These are phyloP conservation scores for Lineolata rhizophorae DNA, from an alignment of 495 filamentous ascomycete genomes.

Conservation along the genomic window DNA sequence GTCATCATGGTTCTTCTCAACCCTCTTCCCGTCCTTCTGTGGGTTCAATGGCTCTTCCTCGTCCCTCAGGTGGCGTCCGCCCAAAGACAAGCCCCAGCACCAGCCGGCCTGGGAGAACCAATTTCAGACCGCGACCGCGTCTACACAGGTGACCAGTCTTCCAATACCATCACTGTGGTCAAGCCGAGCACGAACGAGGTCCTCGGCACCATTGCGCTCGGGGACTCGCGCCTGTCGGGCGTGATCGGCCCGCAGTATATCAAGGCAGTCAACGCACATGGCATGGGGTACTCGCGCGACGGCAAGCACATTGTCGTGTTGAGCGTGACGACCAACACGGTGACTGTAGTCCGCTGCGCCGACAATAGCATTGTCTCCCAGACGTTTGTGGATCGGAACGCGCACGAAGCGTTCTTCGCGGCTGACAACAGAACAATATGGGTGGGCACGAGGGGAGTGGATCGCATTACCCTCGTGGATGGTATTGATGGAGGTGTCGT, in stretches of 20 bases:
- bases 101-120: conserved; percentile 1
- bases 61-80: too few relatives aligned
- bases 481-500: conserved; percentile 7
- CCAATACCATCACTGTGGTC: conserved; percentile 12
- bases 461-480: conserved; percentile 8
- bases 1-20: too few relatives aligned
- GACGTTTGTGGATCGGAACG: conserved; percentile 8
- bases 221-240: conserved; percentile 5
- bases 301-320: conserved; percentile 10
- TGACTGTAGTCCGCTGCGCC: conserved; percentile 7
- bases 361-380: conserved; percentile 9
- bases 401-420: conserved; percentile 13
- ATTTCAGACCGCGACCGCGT: conserved; percentile 8
- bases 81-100: conserved; percentile 1
- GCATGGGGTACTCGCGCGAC: conserved; percentile 9
- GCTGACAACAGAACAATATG: conserved; percentile 10
- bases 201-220: conserved; percentile 10
- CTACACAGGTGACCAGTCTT: conserved; percentile 11
- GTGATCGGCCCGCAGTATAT: conserved; percentile 10
- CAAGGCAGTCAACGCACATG: conserved; percentile 7
- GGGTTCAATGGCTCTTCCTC: too few relatives aligned
- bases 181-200: conserved; percentile 6
- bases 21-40: too few relatives aligned
- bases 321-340: conserved; percentile 9
- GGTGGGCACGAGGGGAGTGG: conserved; percentile 10